These are phyloP conservation scores for Magnusiomyces sp. DNA, from an alignment of 1,139 yeast genomes.

Conservation along the genomic window DNA sequence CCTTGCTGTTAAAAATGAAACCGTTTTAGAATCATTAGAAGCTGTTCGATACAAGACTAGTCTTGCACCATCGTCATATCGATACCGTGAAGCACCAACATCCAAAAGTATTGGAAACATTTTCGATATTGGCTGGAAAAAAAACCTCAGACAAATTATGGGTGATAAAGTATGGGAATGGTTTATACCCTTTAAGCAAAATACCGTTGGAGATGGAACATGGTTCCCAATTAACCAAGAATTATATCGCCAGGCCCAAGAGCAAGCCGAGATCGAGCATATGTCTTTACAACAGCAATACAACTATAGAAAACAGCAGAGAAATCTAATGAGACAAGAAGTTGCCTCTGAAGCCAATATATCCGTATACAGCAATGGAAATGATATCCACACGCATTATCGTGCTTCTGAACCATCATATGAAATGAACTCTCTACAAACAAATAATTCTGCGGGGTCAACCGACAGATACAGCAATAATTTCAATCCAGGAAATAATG, in stretches of 20 bases:
- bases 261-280: slow-evolving; percentile 4
- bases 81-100: slow-evolving; percentile 35
- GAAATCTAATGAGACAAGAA: not conserved
- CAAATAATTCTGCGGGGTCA: no score
- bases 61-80: slow-evolving; percentile 34
- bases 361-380: no score
- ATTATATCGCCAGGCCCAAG: slow-evolving; percentile 4
- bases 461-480: no score
- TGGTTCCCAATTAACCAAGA: slow-evolving; percentile 10
- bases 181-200: slow-evolving; percentile 54
- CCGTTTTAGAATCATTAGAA: slow-evolving; percentile 79
- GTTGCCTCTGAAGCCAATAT: no score
- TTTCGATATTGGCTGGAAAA: slow-evolving; percentile 58
- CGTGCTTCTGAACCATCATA: no score
- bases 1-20: slow-evolving; percentile 50
- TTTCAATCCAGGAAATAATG: no score
- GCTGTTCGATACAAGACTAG: slow-evolving; percentile 44
- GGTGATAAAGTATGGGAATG: slow-evolving; percentile 58
- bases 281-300: slow-evolving; percentile 5
- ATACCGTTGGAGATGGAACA: slow-evolving; percentile 11
- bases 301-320: slow-evolving; percentile 7
- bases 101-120: slow-evolving; percentile 48
- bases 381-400: no score
- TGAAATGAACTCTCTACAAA: no score
- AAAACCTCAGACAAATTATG: slow-evolving; percentile 66